phyloP scores from a whole-genome alignment of 805 yeast genomes.

The Cyberlindnera bimundalis region DNA sequence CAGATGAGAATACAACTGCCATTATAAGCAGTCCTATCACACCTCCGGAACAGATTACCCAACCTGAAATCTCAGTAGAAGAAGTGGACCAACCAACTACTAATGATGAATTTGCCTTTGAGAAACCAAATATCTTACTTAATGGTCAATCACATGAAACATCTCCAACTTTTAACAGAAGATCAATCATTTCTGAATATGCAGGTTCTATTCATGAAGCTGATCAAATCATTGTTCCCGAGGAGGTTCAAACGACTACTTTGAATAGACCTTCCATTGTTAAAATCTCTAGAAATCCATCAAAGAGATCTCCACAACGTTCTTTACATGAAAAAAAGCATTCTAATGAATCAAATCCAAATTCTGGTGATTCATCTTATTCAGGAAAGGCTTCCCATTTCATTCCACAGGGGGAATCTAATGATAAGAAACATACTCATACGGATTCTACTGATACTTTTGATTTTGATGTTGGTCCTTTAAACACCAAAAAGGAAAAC shows the following conservation, averaged over 20 bases:
- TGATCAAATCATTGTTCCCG: slow-evolving; percentile 18
- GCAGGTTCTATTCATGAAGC: slow-evolving; percentile 28
- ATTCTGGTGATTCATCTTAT: slow-evolving; percentile 10
- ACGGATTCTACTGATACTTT: slow-evolving; percentile 20
- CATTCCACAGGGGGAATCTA: neutral
- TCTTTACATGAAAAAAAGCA: slow-evolving; percentile 6
- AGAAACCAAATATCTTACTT: slow-evolving; percentile 2
- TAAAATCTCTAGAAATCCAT: slow-evolving; percentile 15
- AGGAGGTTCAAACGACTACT: neutral
- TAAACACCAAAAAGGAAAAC: slow-evolving; percentile 18
- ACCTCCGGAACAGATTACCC: neutral
- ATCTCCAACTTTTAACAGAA: slow-evolving; percentile 18
- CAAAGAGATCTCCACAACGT: slow-evolving; percentile 7
- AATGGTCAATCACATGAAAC: too few species aligned
- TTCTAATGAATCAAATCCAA: slow-evolving; percentile 5
- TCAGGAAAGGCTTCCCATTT: slow-evolving; percentile 16
- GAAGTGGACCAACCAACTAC: too few species aligned
- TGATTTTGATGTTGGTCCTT: slow-evolving; percentile 23
- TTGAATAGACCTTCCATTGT: slow-evolving; percentile 20
- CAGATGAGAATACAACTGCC: neutral
- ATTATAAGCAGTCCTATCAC: neutral
- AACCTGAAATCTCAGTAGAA: too few species aligned
- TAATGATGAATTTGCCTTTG: slow-evolving; percentile 5
- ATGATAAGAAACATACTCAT: neutral
- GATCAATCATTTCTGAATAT: slow-evolving; percentile 27